Conservation (phyloP, 2,329 filamentous ascomycete genomes). For the Trichoderma sp. region DNA sequence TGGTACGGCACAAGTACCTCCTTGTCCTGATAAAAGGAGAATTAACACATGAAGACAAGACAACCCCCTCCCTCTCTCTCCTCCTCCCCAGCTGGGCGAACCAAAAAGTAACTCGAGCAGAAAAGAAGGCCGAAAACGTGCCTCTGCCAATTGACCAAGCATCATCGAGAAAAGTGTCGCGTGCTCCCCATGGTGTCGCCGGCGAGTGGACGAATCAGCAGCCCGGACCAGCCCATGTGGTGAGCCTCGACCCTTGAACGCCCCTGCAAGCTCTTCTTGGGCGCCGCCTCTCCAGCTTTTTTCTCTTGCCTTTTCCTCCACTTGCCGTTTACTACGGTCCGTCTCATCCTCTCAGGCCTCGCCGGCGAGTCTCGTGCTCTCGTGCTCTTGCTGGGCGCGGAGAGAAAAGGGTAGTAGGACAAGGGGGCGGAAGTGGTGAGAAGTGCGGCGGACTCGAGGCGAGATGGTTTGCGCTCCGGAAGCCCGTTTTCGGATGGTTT, state of each 20-base stretch:
- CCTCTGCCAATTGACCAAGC: slow-evolving; percentile 41
- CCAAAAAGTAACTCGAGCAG: neutral
- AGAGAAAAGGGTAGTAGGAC: neutral
- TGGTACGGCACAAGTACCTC: neutral
- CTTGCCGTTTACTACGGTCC: neutral
- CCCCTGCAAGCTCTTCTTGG: slow-evolving; percentile 10
- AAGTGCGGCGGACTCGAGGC: neutral
- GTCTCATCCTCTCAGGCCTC: slow-evolving; percentile 16
- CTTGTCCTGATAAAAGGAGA: neutral
- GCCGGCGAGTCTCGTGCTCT: slow-evolving; percentile 18
- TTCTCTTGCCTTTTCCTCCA: neutral
- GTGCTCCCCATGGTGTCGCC: slow-evolving; percentile 36
- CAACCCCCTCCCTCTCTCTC: neutral
- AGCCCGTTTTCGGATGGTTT: neutral
- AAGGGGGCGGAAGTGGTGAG: neutral
- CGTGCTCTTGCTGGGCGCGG: neutral
- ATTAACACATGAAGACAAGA: neutral
- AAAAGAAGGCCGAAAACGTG: slow-evolving; percentile 1
- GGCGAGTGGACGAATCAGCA: slow-evolving; percentile 36
- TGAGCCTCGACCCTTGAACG: neutral
- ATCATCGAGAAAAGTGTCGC: slow-evolving; percentile 48
- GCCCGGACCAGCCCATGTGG: slow-evolving; percentile 38
- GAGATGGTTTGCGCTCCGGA: neutral
- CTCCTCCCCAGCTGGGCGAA: neutral
- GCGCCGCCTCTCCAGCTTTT: neutral